These are phyloP conservation scores for Ustilago vetiveriae DNA, from an alignment of 1,284 basidiomycete species.

Conservation along the genomic window DNA sequence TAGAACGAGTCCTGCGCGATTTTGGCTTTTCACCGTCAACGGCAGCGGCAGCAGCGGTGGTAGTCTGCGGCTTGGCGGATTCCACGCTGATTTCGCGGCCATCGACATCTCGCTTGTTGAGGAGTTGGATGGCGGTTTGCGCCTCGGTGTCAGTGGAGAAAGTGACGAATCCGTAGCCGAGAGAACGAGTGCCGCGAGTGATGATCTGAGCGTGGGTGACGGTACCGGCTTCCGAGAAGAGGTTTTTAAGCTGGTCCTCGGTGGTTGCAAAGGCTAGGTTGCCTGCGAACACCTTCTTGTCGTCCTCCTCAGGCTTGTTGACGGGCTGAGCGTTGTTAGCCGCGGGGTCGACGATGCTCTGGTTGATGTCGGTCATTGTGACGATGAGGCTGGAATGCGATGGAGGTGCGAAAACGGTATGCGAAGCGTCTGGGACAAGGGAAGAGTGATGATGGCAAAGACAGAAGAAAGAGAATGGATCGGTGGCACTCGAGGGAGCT, in stretches of 20 bases:
- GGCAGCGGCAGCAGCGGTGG: conserved; percentile 6
- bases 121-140: conserved; percentile 51
- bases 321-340: conserved; percentile 39
- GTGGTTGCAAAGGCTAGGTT: conserved; percentile 64
- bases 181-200: conserved; percentile 62
- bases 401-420: background rate
- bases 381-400: background rate
- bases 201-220: conserved; percentile 61
- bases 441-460: background rate
- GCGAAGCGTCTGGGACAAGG: too few relatives aligned
- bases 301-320: conserved; percentile 32
- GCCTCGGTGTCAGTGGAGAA: conserved; percentile 58
- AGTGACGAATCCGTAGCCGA: conserved; percentile 64
- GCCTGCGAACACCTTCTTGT: conserved; percentile 48
- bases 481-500: background rate
- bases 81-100: conserved; percentile 63
- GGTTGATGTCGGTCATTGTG: conserved; percentile 47
- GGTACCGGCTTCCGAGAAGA: conserved; percentile 59
- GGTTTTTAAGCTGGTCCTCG: conserved; percentile 55
- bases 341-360: conserved; percentile 44
- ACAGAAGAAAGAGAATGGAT: background rate
- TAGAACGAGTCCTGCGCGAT: conserved; percentile 20
- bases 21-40: conserved; percentile 35
- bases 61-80: conserved; percentile 55
- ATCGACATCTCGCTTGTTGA: conserved; percentile 62